Conservation (phyloP, 192 early-diverging fungal species). For the Podila horticola region DNA sequence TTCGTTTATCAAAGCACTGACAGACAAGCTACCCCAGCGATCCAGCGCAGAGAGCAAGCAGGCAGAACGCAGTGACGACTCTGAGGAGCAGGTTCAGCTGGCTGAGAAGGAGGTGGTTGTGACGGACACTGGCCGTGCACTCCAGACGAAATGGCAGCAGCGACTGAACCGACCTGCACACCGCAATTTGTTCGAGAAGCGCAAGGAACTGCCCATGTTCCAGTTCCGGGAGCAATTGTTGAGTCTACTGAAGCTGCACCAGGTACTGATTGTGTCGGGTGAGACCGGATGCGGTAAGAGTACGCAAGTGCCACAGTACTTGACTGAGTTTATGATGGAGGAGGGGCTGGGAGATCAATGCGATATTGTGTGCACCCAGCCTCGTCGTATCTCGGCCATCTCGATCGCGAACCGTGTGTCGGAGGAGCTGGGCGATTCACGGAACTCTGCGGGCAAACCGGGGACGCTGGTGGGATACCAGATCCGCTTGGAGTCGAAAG, state of each 20-base stretch:
- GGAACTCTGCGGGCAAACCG: conserved; percentile 57
- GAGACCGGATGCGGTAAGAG: conserved; percentile 82
- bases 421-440: conserved; percentile 73
- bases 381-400: conserved; percentile 82
- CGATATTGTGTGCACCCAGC: conserved; percentile 73
- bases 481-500: conserved; percentile 72
- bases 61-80: conserved; percentile 1
- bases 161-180: conserved; percentile 18
- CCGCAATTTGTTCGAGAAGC: conserved; percentile 51
- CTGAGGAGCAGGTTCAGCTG: neutral
- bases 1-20: conserved; percentile 35
- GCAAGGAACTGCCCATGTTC: conserved; percentile 72
- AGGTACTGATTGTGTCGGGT: conserved; percentile 81
- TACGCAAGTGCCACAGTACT: conserved; percentile 86
- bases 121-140: conserved; percentile 15
- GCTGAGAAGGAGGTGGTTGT: conserved; percentile 13
- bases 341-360: conserved; percentile 50
- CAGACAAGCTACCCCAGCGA: conserved; percentile 24
- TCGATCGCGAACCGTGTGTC: conserved; percentile 84
- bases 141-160: conserved; percentile 31
- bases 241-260: conserved; percentile 54
- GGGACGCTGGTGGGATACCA: conserved; percentile 77
- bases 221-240: conserved; percentile 67
- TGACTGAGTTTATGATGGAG: conserved; percentile 68
- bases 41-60: neutral